Evolutionary conservation across 345 rosid genomes (phyloP), one percentile per base, ranked within the genome.

Genomic region (Camelina sativa): DNA sequence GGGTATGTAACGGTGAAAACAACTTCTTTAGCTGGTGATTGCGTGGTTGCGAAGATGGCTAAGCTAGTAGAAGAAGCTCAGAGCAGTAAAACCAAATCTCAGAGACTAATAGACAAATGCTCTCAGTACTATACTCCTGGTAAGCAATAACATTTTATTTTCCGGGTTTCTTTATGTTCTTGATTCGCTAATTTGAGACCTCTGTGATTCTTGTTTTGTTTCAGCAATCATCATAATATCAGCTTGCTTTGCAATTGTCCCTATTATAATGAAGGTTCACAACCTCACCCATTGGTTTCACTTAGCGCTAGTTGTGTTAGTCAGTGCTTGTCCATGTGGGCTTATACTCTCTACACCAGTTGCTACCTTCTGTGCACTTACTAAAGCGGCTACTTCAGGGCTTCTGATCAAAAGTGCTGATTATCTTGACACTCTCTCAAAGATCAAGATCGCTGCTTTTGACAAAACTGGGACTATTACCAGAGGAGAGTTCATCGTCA

Each of bases 51-150:
- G 5, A 90, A 86, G 80, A 88, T 95, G 99, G 85, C 91, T 57
- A 88, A 86, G 82, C 88, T 95, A 17, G 99, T 95, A 19, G 99
- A 95, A 83, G 97, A 92, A 81, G 99, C 99, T 71, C 98, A 95
- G 53, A 92, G 84, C 69, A 81, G 86, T 83, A 90, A 88, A 85
- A 79, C 97, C 19, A 88, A 59, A 67, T 83, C 91, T 11, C 96
- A 95, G 60, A 89, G 89, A 72, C 77, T 92, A 15, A 82, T 92
- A 7, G 99, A 95, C 79, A 83, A 76, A 79, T 87, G 86, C 74
- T 86, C 94, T 32, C 74, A 79, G 81, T 90, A 78, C 62, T 95
- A 95, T 66, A 95, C 92, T 13, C 99, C 98, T 79, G 89, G 98
- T 94, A 62, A 52, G 77, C 54, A 38, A 4, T 34, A 23, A 52